Evolutionary conservation across 2,329 filamentous ascomycete genomes (phyloP), one percentile per base, ranked within the genome.

Genomic region (Verticillium isaacii): DNA sequence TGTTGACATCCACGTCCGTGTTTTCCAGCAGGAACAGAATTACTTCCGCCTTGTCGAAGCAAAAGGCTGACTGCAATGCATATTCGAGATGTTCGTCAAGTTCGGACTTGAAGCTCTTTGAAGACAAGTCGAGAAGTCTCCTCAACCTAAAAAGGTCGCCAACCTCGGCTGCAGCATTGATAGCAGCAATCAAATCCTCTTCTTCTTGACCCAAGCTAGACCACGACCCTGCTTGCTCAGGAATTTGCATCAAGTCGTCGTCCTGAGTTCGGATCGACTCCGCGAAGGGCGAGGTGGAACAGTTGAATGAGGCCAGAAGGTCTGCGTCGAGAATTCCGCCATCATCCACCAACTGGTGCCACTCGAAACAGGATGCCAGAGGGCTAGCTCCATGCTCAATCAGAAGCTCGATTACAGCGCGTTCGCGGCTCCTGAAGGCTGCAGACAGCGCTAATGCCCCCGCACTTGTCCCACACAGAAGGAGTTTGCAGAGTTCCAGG

Each of bases 11-110:
- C 29, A 29, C 29, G 5, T 3, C 1, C 4, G 5, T 29, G 5
- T 5, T 29, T 6, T 29, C 29, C 29, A 29, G 29, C 5, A 29
- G 29, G 5, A 29, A 29, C 6, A 29, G 29, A 29, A 1, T 29
- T 5, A 29, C 29, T 6, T 29, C 4, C 29, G 29, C 6, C 29
- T 29, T 29, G 29, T 29, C 29, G 4, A 6, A 6, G 5, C 29
- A 1, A 1, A 29, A 6, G 29, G 29, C 29, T 6, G 29, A 29
- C 1, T 5, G 0, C 29, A 29, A 29, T 29, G 29, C 29, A 29
- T 1, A 1, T 5, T 6, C 4, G 29, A 29, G 1, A 29, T 29
- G 3, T 29, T 1, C 1, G 29, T 29, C 1, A 29, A 29, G 29
- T 1, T 5, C 5, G 29, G 37, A 15, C 14, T 17, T 2, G 17